Evolutionary conservation across 2,329 filamentous ascomycete genomes (phyloP).

Genomic region (Aureobasidium sp.): DNA sequence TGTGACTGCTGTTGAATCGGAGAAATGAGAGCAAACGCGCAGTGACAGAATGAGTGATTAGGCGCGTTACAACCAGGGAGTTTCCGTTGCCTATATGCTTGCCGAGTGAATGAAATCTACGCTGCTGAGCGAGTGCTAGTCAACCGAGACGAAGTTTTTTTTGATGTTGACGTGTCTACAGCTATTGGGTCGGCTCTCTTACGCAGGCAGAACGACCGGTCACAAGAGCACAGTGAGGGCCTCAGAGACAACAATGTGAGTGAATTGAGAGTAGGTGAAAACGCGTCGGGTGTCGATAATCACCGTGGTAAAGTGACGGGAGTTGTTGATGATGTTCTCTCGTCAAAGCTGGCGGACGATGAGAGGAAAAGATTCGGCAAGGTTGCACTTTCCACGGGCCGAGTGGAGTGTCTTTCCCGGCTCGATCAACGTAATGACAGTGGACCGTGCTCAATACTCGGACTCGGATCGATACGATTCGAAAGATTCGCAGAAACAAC

Average conservation of each 20-base stretch:
- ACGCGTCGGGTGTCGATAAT: slow-evolving; percentile 6
- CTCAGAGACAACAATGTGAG: slow-evolving; percentile 5
- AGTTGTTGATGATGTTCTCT: not conserved
- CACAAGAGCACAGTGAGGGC: slow-evolving; percentile 13
- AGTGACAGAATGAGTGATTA: not conserved
- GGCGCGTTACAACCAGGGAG: slow-evolving; percentile 1
- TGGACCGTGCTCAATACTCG: not conserved
- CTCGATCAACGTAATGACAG: not conserved
- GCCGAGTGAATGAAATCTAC: slow-evolving; percentile 7
- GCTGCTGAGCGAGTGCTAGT: slow-evolving; percentile 11
- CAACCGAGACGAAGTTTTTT: slow-evolving; percentile 12
- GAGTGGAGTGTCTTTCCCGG: not conserved
- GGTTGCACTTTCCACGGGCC: slow-evolving; percentile 1
- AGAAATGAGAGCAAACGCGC: not conserved
- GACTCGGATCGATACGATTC: slow-evolving; percentile 10
- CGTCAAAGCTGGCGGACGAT: not conserved
- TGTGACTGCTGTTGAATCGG: not conserved
- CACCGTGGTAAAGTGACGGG: not conserved
- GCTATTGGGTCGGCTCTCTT: slow-evolving; percentile 14
- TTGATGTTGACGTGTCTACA: slow-evolving; percentile 16
- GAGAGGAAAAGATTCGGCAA: slow-evolving; percentile 12
- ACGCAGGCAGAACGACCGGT: slow-evolving; percentile 13
- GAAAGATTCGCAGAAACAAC: not conserved
- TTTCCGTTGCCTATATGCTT: not conserved
- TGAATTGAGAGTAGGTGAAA: not conserved